phyloP scores from a whole-genome alignment of 495 filamentous ascomycete species.

The Tuber microsphaerosporum region DNA sequence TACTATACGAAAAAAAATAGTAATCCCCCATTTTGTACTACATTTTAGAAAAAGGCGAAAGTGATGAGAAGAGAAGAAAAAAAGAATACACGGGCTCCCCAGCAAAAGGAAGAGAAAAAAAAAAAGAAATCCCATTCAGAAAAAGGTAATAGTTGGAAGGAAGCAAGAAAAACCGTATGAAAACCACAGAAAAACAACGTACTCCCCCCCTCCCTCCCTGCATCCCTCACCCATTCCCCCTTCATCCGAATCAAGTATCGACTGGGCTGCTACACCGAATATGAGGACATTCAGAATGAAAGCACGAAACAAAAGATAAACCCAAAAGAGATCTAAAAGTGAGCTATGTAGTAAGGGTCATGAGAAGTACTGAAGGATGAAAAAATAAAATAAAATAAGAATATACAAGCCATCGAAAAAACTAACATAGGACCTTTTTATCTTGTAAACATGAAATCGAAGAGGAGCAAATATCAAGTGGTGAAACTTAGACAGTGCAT shows the following conservation, averaged over 20 bases:
- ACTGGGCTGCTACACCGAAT: neutral
- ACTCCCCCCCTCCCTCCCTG: neutral
- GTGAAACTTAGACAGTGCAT: neutral
- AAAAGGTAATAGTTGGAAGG: neutral
- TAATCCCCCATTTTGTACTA: neutral
- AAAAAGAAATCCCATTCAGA: neutral
- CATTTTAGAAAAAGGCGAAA: neutral
- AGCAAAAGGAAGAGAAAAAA: neutral
- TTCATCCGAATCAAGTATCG: neutral
- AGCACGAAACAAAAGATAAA: neutral
- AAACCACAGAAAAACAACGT: neutral
- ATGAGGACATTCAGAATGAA: neutral
- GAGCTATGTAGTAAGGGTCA: neutral
- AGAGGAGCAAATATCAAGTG: neutral
- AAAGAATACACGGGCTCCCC: neutral
- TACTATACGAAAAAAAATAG: neutral
- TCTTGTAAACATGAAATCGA: neutral
- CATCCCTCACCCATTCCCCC: neutral
- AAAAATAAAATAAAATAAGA: neutral
- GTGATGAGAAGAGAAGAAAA: neutral
- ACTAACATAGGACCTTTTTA: neutral
- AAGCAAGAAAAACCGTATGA: neutral
- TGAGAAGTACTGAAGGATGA: neutral
- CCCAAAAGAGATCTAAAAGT: slow-evolving; percentile 1
- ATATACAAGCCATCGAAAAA: slow-evolving; percentile 3